These are phyloP conservation scores for Phytophthora capsici DNA, from an alignment of 352 stramenopile species.

Conservation along the genomic window DNA sequence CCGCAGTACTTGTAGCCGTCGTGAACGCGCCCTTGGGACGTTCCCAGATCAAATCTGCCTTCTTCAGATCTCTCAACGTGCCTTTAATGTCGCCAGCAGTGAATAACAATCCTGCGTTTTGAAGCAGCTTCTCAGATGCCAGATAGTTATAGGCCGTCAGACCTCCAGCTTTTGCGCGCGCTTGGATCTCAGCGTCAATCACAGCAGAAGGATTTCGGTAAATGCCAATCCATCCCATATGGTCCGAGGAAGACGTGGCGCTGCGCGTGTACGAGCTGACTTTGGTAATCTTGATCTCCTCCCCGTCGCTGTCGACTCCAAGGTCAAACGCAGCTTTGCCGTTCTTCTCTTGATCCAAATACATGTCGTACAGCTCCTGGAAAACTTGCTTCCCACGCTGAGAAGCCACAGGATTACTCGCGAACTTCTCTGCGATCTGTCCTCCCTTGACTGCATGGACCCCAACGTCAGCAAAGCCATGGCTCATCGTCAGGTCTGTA, in stretches of 20 bases:
- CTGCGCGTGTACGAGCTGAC: conserved; percentile 20
- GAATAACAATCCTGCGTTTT: conserved; percentile 15
- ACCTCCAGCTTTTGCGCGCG: conserved; percentile 24
- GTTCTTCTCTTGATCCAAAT: conserved; percentile 24
- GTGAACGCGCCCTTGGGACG: conserved; percentile 18
- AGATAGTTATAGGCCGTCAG: conserved; percentile 41
- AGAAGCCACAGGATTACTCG: conserved; percentile 2
- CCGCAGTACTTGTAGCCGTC: background rate
- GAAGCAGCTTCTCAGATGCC: conserved; percentile 23
- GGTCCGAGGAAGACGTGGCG: conserved; percentile 15
- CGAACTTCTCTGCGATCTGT: conserved; percentile 15
- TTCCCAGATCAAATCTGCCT: conserved; percentile 41
- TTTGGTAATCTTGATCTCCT: conserved; percentile 16
- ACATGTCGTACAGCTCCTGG: conserved; percentile 29
- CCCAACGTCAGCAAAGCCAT: conserved; percentile 24
- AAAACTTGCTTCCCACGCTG: conserved; percentile 30
- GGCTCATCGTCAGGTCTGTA: conserved; percentile 17
- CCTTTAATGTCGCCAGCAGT: conserved; percentile 25
- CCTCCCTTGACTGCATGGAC: conserved; percentile 4
- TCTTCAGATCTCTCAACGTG: conserved; percentile 28
- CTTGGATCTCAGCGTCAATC: conserved; percentile 35
- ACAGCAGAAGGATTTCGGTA: conserved; percentile 34
- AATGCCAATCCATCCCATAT: conserved; percentile 15
- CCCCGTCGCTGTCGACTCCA: conserved; percentile 3
- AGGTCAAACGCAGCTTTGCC: background rate